Percentiles rank a stretch among this genome's conserved stretches.
Evolutionary conservation across 345 rosid species (phyloP).

Genomic region (Citrus mangshanensis): DNA sequence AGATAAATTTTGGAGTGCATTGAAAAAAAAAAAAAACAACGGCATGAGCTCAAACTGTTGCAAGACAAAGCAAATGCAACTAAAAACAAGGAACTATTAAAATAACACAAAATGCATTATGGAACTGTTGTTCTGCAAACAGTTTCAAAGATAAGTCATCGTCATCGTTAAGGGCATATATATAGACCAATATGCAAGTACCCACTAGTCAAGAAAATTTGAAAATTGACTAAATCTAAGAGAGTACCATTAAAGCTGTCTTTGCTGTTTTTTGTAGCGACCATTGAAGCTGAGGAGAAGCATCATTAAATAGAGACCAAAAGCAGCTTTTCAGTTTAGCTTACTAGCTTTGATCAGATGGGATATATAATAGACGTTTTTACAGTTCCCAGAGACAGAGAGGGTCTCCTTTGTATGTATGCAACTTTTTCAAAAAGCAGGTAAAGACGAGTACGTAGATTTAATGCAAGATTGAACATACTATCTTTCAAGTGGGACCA

Average conservation of each 20-base stretch:
- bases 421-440: constrained; percentile 5
- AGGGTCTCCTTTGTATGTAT: constrained; percentile 8
- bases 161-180: constrained; percentile 3
- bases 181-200: not conserved
- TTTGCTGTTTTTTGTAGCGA: constrained; percentile 6
- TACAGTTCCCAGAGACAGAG: constrained; percentile 12
- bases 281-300: not conserved
- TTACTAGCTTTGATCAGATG: not conserved
- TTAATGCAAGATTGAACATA: constrained; percentile 5
- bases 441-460: constrained; percentile 9
- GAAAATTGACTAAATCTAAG: not conserved
- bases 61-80: not conserved
- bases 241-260: constrained; percentile 26
- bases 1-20: not conserved
- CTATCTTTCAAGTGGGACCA: constrained; percentile 11
- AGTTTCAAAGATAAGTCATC: constrained; percentile 4
- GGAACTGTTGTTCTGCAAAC: constrained; percentile 6
- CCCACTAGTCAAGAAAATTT: not conserved
- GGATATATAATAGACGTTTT: not conserved
- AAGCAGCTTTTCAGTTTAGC: not conserved
- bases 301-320: constrained; percentile 12
- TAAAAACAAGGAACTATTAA: not conserved
- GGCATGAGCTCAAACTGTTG: not conserved
- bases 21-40: not conserved
- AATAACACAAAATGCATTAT: constrained; percentile 16